Evolutionary conservation across 352 stramenopile species (phyloP).

Genomic region (Phytophthora vignae): DNA sequence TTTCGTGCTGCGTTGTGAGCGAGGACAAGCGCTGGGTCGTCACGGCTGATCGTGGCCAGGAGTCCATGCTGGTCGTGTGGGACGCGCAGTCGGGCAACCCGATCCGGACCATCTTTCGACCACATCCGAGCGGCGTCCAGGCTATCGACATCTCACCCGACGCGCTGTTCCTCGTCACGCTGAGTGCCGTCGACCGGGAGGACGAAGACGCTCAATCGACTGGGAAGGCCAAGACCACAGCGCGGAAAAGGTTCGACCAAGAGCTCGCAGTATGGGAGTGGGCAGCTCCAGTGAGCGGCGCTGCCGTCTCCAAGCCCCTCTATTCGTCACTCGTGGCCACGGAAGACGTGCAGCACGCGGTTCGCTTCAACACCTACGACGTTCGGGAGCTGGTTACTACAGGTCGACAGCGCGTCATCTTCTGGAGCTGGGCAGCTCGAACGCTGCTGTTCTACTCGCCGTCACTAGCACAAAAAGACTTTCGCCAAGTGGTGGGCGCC

Average conservation of each 20-base stretch:
- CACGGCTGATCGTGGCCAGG: slow-evolving; percentile 85
- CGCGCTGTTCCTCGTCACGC: slow-evolving; percentile 89
- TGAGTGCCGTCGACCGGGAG: slow-evolving; percentile 60
- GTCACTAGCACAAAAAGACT: slow-evolving; percentile 84
- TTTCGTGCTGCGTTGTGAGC: slow-evolving; percentile 90
- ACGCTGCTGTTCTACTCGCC: slow-evolving; percentile 86
- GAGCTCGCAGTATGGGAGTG: slow-evolving; percentile 92
- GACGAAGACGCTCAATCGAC: slow-evolving; percentile 5
- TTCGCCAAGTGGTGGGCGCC: slow-evolving; percentile 79
- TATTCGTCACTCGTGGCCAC: slow-evolving; percentile 79
- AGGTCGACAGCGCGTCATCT: slow-evolving; percentile 85
- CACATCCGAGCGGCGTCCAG: slow-evolving; percentile 80
- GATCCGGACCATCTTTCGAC: slow-evolving; percentile 93
- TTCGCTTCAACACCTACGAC: slow-evolving; percentile 93
- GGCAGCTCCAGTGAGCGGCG: slow-evolving; percentile 54
- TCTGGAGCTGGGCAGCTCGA: slow-evolving; percentile 90
- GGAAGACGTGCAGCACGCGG: slow-evolving; percentile 76
- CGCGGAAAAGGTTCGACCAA: slow-evolving; percentile 56
- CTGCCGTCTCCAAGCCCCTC: slow-evolving; percentile 42
- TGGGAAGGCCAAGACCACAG: slow-evolving; percentile 27
- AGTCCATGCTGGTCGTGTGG: slow-evolving; percentile 95
- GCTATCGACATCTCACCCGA: slow-evolving; percentile 92
- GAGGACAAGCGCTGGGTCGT: slow-evolving; percentile 94
- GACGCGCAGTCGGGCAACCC: slow-evolving; percentile 83
- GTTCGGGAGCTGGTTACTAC: slow-evolving; percentile 91